A percentile compares a stretch with the other conserved stretches of the same genome.
These are phyloP conservation scores for Agrocybe pediades DNA, from an alignment of 768 basidiomycete genomes.

Conservation along the genomic window DNA sequence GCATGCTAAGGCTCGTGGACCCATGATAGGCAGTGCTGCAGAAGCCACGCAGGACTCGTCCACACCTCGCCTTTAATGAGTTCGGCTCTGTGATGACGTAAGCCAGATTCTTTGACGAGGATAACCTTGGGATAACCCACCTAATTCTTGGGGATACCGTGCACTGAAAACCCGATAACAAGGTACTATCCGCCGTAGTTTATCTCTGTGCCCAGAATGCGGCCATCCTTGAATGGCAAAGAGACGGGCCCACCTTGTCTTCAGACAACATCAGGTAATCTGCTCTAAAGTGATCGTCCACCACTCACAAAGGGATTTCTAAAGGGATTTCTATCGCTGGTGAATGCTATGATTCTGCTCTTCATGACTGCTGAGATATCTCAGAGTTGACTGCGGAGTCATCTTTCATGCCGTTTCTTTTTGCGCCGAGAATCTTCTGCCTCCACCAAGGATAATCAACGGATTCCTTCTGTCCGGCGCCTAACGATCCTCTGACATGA, in stretches of 20 bases:
- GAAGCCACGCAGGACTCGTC: constrained; percentile 9
- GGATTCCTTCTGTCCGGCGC: constrained; percentile 44
- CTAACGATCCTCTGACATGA: background rate
- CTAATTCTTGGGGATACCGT: constrained; percentile 82
- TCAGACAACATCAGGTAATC: background rate
- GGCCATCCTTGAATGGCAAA: constrained; percentile 13
- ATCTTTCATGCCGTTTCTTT: constrained; percentile 54
- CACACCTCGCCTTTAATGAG: constrained; percentile 22
- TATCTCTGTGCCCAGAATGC: constrained; percentile 3
- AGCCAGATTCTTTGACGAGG: background rate
- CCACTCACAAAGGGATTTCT: constrained; percentile 72
- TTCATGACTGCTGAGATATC: constrained; percentile 41
- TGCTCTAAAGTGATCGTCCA: background rate
- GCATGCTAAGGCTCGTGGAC: constrained; percentile 2
- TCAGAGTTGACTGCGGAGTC: constrained; percentile 53
- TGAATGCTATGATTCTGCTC: constrained; percentile 87
- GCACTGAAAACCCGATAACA: constrained; percentile 72
- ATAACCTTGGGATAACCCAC: constrained; percentile 50
- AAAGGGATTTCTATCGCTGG: constrained; percentile 61
- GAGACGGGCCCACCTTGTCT: constrained; percentile 33
- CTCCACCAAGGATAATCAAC: constrained; percentile 76
- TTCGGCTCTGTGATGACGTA: constrained; percentile 49
- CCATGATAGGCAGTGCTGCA: constrained; percentile 10
- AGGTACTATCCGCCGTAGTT: constrained; percentile 64
- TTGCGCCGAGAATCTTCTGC: constrained; percentile 47